phyloP scores from a whole-genome alignment of 495 filamentous ascomycete genomes.

The Tuber melanosporum region DNA sequence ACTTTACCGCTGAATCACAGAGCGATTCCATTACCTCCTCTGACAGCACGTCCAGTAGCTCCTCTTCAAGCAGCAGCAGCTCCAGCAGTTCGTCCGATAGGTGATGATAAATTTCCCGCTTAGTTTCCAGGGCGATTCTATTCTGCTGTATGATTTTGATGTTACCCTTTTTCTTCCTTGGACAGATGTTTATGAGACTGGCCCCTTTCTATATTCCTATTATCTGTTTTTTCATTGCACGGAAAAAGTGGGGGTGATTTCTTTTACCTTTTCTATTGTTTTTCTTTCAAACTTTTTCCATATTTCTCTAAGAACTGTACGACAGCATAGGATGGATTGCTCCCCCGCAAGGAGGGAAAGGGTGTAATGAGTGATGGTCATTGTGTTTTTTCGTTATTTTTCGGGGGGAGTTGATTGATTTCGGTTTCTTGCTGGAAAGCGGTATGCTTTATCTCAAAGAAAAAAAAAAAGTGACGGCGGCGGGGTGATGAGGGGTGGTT shows the following conservation, averaged over 20 bases:
- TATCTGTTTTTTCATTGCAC: constrained; percentile 21
- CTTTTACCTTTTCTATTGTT: background rate
- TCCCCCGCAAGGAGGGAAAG: constrained; percentile 6
- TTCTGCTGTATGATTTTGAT: constrained; percentile 38
- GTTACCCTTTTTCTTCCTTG: constrained; percentile 22
- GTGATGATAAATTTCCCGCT: constrained; percentile 8
- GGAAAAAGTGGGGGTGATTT: constrained; percentile 11
- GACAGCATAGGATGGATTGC: background rate
- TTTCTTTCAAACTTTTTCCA: background rate
- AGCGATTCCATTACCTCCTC: constrained; percentile 28
- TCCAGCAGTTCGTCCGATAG: constrained; percentile 24
- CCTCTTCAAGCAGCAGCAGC: constrained; percentile 28
- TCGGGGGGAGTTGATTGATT: constrained; percentile 14
- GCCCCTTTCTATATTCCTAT: constrained; percentile 22
- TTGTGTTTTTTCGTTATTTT: constrained; percentile 5
- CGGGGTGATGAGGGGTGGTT: background rate
- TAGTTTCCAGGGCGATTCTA: constrained; percentile 28
- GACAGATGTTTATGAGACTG: constrained; percentile 16
- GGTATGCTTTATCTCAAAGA: constrained; percentile 31
- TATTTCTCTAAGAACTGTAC: background rate
- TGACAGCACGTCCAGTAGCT: constrained; percentile 30
- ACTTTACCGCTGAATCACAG: constrained; percentile 26
- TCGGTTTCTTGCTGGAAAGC: constrained; percentile 17
- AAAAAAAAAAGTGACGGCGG: constrained; percentile 14
- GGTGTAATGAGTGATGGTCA: constrained; percentile 30